Base-by-base conservation (phyloP, 2,329 filamentous ascomycete genomes). In the Botrytis paeoniae region DNA sequence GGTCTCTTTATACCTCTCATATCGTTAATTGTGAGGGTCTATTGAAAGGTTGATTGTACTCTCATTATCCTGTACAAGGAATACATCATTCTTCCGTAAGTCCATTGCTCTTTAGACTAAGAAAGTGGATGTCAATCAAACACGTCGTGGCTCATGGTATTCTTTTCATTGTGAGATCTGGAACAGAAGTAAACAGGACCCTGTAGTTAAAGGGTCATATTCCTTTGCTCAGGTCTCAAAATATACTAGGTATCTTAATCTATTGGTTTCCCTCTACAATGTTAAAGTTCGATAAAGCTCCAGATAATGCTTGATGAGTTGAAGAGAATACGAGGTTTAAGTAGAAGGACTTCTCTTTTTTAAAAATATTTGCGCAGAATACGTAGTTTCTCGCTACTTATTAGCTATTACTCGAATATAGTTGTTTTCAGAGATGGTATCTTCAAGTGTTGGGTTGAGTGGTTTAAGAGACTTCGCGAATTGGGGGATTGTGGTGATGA, bases 221-320 rank as follows among this genome's bases (percentile, higher is more conserved):
- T 29, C n/a, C 29, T 51, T 54, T 54, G 25, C 51, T n/a, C n/a
- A n/a, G n/a, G n/a, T n/a, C n/a, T n/a, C n/a, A n/a, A n/a, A n/a
- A n/a, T n/a, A n/a, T n/a, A n/a, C n/a, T n/a, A 14, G 4, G 12
- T 2, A 29, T 54, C 4, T n/a, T 29, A 1, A 18, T 54, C n/a
- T 54, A 29, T 29, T 8, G 14, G 51, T 16, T 29, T 54, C 12
- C 12, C 6, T 54, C 14, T 54, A 1, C 14, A 29, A 29, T 18
- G 8, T 1, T 5, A 29, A n/a, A 29, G 51, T 54, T 54, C n/a
- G 25, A 3, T 8, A 14, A 3, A 54, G 4, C 0, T 29, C 14
- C 6, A 2, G n/a, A 9, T 9, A 2, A 3, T 9, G 29, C 51
- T 54, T 54, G 14, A 0, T 18, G 0, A 3, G n/a, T 18, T 29